Percentiles rank a stretch among this genome's conserved stretches.
Evolutionary conservation across 2,329 filamentous ascomycete species (phyloP).

Genomic region (Phaeomoniella chlamydospora): DNA sequence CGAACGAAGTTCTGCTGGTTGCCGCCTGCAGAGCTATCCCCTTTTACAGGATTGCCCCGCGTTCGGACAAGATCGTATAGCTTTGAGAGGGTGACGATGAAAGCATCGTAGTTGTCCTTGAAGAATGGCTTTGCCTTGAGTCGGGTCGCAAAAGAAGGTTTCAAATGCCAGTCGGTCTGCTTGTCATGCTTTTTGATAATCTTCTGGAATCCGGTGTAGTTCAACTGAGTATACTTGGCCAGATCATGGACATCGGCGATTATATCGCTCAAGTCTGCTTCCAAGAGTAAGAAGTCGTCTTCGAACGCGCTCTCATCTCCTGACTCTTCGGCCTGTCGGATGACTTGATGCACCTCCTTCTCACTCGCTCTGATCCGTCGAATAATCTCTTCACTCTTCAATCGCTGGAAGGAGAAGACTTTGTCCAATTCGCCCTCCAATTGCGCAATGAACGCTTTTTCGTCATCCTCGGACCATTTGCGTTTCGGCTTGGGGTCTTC

Average conservation of each 20-base stretch:
- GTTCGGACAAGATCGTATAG: constrained; percentile 92
- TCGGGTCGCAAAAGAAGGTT: constrained; percentile 86
- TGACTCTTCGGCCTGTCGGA: constrained; percentile 50
- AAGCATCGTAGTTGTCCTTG: constrained; percentile 95
- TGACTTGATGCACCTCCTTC: constrained; percentile 77
- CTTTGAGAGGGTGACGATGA: constrained; percentile 85
- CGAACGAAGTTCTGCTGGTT: constrained; percentile 90
- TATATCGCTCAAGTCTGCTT: constrained; percentile 91
- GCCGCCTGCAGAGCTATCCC: constrained; percentile 82
- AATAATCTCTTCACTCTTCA: constrained; percentile 93
- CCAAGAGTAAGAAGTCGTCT: constrained; percentile 84
- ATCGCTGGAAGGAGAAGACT: constrained; percentile 92
- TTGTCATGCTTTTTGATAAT: constrained; percentile 99
- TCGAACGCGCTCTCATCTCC: constrained; percentile 44
- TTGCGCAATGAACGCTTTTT: constrained; percentile 71
- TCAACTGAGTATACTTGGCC: constrained; percentile 94
- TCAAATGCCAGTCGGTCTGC: constrained; percentile 84
- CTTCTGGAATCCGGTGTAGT: constrained; percentile 98
- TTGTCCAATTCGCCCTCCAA: constrained; percentile 92
- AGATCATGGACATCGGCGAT: constrained; percentile 97
- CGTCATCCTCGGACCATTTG: constrained; percentile 82
- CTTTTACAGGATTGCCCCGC: constrained; percentile 79
- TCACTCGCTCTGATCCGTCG: constrained; percentile 78
- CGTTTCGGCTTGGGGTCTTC: constrained; percentile 35
- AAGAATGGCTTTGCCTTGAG: constrained; percentile 96